Base-by-base conservation (phyloP, 306 rosid species). In the Cicer yamashitae region DNA sequence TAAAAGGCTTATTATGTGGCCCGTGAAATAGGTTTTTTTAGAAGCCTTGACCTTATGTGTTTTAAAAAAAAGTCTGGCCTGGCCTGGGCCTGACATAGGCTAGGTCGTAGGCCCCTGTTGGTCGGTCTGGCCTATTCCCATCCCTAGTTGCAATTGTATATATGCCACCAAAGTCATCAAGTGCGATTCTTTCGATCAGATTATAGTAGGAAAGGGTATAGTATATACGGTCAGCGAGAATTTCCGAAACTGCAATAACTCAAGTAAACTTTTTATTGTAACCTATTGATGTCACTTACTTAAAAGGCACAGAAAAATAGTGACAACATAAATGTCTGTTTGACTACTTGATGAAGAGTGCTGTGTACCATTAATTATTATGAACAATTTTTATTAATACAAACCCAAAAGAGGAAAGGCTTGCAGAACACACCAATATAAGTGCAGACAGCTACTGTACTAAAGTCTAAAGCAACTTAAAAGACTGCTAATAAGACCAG, bases 131-230 rank as follows among this genome's bases (percentile, higher is more conserved):
- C 0, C 18, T 17, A 17, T 17, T 17, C 18, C 18, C 18, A 17
- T 17, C 18, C 18, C 18, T 17, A 17, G 66, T 10, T 71, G 39
- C 5, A 14, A 77, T 45, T 46, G n/a, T 10, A 22, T 41, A 41
- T 71, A 62, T 61, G 58, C 67, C 38, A 79, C 44, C 20, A 45
- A 71, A 25, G 17, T 67, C 52, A 65, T 45, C 47, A 73, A 22
- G 40, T 44, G 44, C 15, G 8, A 17, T 46, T 20, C 62, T 46
- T 71, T 73, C 44, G n/a, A 62, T 63, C 13, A 18, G 20, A 64
- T 50, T 70, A 70, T 37, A 15, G 20, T 20, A 6, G 22, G 38
- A 44, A 53, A 67, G 18, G 40, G 48, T 60, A 17, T 15, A 37
- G 13, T 40, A 54, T 56, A 17, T 44, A 17, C 5, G 44, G 63